Base-by-base conservation (phyloP, 176 grass and related monocot species). In the Aechmea fasciata region DNA sequence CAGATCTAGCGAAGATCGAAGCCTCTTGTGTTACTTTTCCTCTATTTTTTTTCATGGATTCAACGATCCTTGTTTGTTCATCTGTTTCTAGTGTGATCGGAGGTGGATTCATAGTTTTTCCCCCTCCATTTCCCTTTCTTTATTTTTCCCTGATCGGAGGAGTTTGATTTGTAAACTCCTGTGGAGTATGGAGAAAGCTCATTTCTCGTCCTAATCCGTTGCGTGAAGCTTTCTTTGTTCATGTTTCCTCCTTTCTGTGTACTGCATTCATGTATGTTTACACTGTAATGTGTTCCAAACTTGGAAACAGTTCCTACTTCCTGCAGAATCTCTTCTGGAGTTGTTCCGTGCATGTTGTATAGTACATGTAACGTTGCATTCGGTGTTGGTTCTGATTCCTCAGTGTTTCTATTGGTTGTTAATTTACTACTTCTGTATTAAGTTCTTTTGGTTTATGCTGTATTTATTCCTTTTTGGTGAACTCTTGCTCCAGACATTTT, bases 1-100 rank as follows among this genome's bases (percentile, higher is more conserved):
- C 49, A 73, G 63, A 75, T 81, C 71, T 81, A 50, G n/a, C 64
- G 25, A 23, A 41, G 78, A 75, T 81, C 64, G 69, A 17, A 19
- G 22, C 29, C 63, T 55, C 63, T 53, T 26, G 13, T 69, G 51
- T 22, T 51, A 14, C 51, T 53, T 73, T 63, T 47, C 20, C 49
- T 11, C 69, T 19, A 12, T 68, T 57, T 23, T 23, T 23, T 67
- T 73, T 41, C 20, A 49, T 68, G 69, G 28, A 57, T 66, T 50
- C 41, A 61, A 74, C 11, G 19, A 74, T 81, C 10, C 57, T 67
- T 57, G 2, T 66, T 24, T 53, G 22, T 19, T 72, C 15, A 52
- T 54, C 23, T 24, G 57, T n/a, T 61, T 61, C 55, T 61, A 10
- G 15, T 15, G 20, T 19, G 55, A 61, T 61, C 55, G 55, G 13